Evolutionary conservation across 257 asterid species (phyloP).

Genomic region (Solanum infundibuliforme): DNA sequence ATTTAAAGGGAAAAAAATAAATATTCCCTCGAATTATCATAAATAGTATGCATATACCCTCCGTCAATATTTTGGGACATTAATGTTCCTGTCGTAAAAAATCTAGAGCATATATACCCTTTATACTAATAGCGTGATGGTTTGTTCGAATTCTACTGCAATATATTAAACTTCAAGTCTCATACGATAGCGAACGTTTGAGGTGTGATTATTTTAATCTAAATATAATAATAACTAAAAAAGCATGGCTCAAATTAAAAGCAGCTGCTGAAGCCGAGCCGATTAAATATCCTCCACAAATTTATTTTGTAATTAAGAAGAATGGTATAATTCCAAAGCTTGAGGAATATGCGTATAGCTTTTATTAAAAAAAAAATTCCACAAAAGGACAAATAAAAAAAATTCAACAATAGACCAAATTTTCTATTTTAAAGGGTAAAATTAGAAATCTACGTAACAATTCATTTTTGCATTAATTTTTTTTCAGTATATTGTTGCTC

Average conservation of each 20-base stretch:
- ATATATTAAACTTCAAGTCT: too few relatives aligned
- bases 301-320: not conserved
- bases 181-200: too few relatives aligned
- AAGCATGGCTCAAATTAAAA: not conserved
- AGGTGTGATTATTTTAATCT: not conserved
- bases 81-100: accelerated
- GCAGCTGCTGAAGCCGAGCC: not conserved
- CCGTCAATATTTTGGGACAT: too few relatives aligned
- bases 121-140: too few relatives aligned
- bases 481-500: accelerated
- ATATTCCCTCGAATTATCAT: too few relatives aligned
- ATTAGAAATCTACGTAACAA: not conserved
- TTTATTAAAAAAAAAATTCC: not conserved
- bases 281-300: not conserved
- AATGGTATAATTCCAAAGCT: constrained; percentile 12
- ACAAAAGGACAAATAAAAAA: not conserved
- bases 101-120: too few relatives aligned
- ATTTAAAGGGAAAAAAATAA: too few relatives aligned
- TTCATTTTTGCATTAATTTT: not conserved
- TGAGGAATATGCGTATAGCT: constrained; percentile 1
- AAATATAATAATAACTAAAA: not conserved
- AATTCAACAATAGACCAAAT: not conserved
- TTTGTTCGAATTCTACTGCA: too few relatives aligned
- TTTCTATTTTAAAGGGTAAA: constrained; percentile 1
- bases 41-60: too few relatives aligned